Evolutionary conservation across 495 filamentous ascomycete species (phyloP), one percentile per base, ranked within the genome.

Genomic region (Chaetomium cochliodes): DNA sequence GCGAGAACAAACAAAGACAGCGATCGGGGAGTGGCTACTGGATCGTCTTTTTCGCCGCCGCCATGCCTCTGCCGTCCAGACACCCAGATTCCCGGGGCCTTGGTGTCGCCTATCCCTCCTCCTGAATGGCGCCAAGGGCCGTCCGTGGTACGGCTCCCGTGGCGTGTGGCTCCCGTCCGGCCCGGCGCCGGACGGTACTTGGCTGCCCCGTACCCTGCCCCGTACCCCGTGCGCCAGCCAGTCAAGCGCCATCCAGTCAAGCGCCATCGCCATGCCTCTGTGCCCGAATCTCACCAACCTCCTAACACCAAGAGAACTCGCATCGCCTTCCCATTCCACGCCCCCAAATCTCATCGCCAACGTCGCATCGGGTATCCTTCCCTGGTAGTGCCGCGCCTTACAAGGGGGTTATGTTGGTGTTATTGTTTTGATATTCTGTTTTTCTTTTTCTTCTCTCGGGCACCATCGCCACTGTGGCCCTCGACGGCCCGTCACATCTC

Each of bases 391-490:
- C 41, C 13, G 13, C n/a, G 41, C 41, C 41, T 44, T 9, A 16
- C 41, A 0, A 15, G 41, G 3, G 13, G 13, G 41, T 44, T 44
- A 3, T 44, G 41, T 15, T 44, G 16, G 1, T 15, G 5, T 44
- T 44, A 44, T 15, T 47, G 18, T 22, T 18, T 15, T 22, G 7
- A 20, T 18, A 6, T n/a, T 47, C n/a, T 46, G 42, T 8, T 28
- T 11, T 4, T 28, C 7, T 41, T 13, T 12, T 1, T 5, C 28
- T n/a, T 58, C 3, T 1, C 41, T 58, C 46, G 62, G 53, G 62
- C 53, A 57, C 26, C 52, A 47, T 64, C 22, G 62, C 62, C 53
- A 57, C 62, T 64, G 42, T 55, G 60, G 60, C 46, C 12, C 22
- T 23, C 33, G n/a, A 15, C 4, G 50, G 16, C 46, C 20, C 23